A percentile compares a stretch with the other conserved stretches of the same genome.
Evolutionary conservation across 768 basidiomycete genomes (phyloP).

Genomic region (Termitomyces sp.): DNA sequence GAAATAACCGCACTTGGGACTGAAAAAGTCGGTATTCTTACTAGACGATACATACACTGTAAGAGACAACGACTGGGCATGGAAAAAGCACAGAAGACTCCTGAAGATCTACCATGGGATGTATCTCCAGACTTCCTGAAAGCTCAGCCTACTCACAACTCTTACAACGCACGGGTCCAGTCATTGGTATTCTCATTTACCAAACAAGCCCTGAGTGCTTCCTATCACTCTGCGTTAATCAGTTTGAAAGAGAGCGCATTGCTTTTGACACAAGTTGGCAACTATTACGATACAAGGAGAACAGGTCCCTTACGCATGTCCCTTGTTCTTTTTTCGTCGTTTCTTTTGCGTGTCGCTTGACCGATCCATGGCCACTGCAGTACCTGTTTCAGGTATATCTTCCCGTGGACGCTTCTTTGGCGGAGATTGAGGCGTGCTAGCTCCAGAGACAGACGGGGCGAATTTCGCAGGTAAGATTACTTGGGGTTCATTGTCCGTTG

Average conservation of each 20-base stretch:
- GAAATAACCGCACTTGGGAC: too few relatives aligned
- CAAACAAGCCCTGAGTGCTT: too few relatives aligned
- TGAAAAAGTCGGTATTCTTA: too few relatives aligned
- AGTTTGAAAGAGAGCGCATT: not conserved
- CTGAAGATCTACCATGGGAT: too few relatives aligned
- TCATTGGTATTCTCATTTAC: too few relatives aligned
- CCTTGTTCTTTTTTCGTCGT: conserved; percentile 22
- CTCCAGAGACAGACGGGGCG: not conserved
- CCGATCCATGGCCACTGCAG: not conserved
- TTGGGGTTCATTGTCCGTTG: not conserved
- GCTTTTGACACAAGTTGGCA: not conserved
- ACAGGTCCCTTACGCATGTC: not conserved
- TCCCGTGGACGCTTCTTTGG: conserved; percentile 20
- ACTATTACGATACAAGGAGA: not conserved
- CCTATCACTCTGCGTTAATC: not conserved
- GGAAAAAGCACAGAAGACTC: too few relatives aligned
- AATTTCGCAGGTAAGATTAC: not conserved
- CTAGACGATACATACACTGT: too few relatives aligned
- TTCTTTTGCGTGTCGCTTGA: conserved; percentile 20
- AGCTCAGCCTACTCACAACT: too few relatives aligned
- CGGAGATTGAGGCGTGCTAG: not conserved
- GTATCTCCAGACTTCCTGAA: too few relatives aligned
- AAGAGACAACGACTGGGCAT: too few relatives aligned
- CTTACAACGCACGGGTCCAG: too few relatives aligned
- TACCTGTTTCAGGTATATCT: conserved; percentile 5